Evolutionary conservation across 2,329 filamentous ascomycete species (phyloP).

Genomic region (Phyllosticta citriasiana): DNA sequence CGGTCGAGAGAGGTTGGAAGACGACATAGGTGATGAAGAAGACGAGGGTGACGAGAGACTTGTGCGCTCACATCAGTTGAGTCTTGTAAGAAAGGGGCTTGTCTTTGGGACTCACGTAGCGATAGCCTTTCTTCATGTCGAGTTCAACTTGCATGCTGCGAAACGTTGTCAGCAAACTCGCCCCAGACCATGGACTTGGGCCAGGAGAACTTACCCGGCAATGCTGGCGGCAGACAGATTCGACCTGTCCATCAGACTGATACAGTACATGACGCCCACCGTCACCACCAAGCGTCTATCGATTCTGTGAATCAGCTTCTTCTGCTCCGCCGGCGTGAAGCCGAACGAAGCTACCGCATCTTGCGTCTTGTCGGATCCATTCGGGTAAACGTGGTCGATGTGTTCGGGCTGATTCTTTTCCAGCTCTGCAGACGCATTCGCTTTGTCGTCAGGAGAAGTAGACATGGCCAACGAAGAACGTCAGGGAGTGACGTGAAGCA

Average conservation of each 20-base stretch:
- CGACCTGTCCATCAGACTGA: constrained; percentile 69
- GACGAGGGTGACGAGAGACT: constrained; percentile 49
- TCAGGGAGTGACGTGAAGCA: background rate
- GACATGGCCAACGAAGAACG: background rate
- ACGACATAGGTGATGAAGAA: constrained; percentile 36
- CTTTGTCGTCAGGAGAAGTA: background rate
- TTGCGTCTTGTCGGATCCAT: background rate
- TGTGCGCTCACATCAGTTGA: constrained; percentile 9
- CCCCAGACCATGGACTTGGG: constrained; percentile 6
- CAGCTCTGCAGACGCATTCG: background rate
- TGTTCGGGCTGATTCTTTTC: constrained; percentile 6
- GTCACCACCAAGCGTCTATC: constrained; percentile 47
- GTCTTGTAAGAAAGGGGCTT: constrained; percentile 11
- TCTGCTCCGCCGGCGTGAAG: constrained; percentile 53
- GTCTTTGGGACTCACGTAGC: constrained; percentile 16
- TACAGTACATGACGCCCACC: constrained; percentile 55
- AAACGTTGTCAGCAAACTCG: constrained; percentile 15
- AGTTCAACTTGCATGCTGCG: constrained; percentile 31
- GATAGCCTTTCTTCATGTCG: constrained; percentile 18
- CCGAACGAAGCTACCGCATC: background rate
- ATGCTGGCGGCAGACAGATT: constrained; percentile 66
- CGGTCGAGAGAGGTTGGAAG: constrained; percentile 32
- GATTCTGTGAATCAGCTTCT: constrained; percentile 56
- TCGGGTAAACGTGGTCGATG: constrained; percentile 3
- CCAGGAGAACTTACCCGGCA: constrained; percentile 43